Evolutionary conservation across 2,329 filamentous ascomycete species (phyloP).

Genomic region (Aspergillus novofumigatus): DNA sequence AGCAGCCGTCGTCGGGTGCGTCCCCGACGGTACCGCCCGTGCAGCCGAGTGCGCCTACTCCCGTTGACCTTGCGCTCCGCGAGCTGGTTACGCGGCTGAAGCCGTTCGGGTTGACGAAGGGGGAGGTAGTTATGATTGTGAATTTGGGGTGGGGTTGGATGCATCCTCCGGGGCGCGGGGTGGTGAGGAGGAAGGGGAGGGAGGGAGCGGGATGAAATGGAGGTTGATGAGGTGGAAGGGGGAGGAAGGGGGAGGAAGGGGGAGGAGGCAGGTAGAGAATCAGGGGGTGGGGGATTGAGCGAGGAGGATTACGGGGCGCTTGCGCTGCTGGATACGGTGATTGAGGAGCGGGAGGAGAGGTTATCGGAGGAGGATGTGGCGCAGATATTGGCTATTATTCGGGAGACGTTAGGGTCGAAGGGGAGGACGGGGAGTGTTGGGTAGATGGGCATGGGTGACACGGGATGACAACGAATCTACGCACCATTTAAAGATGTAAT

Average conservation of each 20-base stretch:
- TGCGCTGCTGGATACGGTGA: constrained; percentile 37
- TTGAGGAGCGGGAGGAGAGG: constrained; percentile 42
- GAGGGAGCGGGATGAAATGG: constrained; percentile 4
- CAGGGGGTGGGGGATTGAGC: constrained; percentile 20
- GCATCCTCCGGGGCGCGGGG: constrained; percentile 10
- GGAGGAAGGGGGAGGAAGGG: too few species aligned
- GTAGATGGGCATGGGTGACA: neutral
- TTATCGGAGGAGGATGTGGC: constrained; percentile 35
- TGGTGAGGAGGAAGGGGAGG: constrained; percentile 10
- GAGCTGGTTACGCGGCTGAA: constrained; percentile 33
- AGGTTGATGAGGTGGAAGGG: constrained; percentile 5
- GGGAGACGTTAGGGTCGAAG: constrained; percentile 26
- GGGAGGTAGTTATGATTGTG: constrained; percentile 44
- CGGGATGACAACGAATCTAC: too few species aligned
- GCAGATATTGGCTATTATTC: constrained; percentile 34
- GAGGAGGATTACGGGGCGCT: constrained; percentile 34
- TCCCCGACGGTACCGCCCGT: constrained; percentile 6
- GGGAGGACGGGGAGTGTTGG: neutral
- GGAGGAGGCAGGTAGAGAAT: constrained; percentile 7
- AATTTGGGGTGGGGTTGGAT: constrained; percentile 40
- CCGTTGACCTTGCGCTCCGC: constrained; percentile 36
- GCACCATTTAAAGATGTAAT: neutral
- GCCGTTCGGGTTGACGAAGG: constrained; percentile 43
- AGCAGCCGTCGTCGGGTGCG: constrained; percentile 2
- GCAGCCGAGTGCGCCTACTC: constrained; percentile 19